Evolutionary conservation across 108 stramenopile species (phyloP).

Genomic region (Pseudonitzschia pungens): DNA sequence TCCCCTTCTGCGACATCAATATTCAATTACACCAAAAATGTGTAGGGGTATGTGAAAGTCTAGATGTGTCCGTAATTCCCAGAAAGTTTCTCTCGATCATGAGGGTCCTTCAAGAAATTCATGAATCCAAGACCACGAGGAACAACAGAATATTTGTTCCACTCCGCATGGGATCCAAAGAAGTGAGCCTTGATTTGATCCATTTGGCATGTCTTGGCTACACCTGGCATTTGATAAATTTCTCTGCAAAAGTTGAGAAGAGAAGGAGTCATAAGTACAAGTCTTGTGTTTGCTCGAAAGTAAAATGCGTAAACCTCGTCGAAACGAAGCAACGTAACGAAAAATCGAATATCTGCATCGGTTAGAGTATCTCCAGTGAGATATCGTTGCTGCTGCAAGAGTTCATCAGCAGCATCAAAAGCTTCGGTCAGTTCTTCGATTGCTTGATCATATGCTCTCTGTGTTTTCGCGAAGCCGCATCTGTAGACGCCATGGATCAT

Average conservation of each 20-base stretch:
- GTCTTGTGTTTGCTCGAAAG: conserved; percentile 91
- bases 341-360: conserved; percentile 94
- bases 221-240: conserved; percentile 89
- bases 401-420: conserved; percentile 81
- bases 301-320: conserved; percentile 93
- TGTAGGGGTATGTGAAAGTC: neutral
- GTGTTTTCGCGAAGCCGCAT: conserved; percentile 94
- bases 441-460: conserved; percentile 90
- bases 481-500: conserved; percentile 98
- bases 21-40: too few relatives aligned
- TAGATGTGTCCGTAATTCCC: conserved; percentile 2
- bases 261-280: conserved; percentile 77
- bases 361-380: conserved; percentile 85
- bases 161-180: conserved; percentile 83
- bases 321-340: conserved; percentile 91
- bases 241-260: conserved; percentile 93
- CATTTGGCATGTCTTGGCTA: conserved; percentile 89
- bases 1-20: too few relatives aligned
- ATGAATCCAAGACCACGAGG: conserved; percentile 75
- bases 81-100: conserved; percentile 35
- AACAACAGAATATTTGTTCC: conserved; percentile 84
- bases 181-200: conserved; percentile 96
- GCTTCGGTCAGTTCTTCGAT: conserved; percentile 85
- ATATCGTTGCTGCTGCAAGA: conserved; percentile 78
- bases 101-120: conserved; percentile 59